phyloP scores from a whole-genome alignment of 2,329 filamentous ascomycete species.

The Fusarium anguioides region DNA sequence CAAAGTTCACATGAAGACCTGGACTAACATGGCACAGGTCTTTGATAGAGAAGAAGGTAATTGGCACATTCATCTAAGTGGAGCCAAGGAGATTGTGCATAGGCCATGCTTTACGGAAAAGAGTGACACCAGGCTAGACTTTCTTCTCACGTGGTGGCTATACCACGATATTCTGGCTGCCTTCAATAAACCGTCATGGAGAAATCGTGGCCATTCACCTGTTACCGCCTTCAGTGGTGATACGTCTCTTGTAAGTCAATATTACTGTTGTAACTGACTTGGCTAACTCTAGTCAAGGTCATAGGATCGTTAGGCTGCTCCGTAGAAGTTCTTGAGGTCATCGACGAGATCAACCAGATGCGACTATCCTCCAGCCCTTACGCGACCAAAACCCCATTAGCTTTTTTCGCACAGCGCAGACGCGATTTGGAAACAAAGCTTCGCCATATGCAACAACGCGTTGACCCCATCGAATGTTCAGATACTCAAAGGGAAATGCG shows the following conservation, averaged over 20 bases:
- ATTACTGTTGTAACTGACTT: accelerated
- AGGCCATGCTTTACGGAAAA: background rate
- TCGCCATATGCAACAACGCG: background rate
- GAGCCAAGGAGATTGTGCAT: background rate
- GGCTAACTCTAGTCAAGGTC: background rate
- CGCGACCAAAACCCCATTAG: accelerated
- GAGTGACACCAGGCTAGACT: background rate
- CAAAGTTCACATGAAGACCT: accelerated
- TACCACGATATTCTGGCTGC: background rate
- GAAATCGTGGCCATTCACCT: too few species aligned
- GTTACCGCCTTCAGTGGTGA: background rate
- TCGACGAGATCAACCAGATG: background rate
- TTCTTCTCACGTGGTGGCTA: background rate
- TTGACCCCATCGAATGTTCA: background rate
- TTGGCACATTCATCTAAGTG: background rate
- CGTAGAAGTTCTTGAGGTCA: background rate
- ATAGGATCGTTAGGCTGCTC: background rate
- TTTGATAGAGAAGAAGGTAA: background rate
- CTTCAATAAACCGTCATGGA: background rate
- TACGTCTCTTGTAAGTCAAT: background rate
- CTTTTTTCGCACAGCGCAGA: background rate
- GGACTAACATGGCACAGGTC: background rate
- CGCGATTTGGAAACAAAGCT: background rate
- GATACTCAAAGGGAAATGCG: background rate
- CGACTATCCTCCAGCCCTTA: background rate